Evolutionary conservation across 805 yeast genomes (phyloP).

Genomic region (Grigorovia humatica): DNA sequence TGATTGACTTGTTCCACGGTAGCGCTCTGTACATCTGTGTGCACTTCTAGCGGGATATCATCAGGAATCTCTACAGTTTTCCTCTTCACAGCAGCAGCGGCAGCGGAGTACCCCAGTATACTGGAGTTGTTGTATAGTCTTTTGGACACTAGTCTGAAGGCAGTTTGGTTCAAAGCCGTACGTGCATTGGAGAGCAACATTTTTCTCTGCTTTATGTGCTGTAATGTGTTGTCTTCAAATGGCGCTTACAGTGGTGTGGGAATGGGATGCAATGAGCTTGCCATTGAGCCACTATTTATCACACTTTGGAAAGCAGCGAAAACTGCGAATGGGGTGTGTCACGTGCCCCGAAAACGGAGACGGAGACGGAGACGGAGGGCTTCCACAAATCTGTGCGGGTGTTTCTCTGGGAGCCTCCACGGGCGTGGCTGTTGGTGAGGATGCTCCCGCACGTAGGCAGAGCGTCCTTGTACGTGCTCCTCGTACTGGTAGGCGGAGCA

Average conservation of each 20-base stretch:
- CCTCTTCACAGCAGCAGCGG: constrained; percentile 9
- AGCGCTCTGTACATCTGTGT: constrained; percentile 27
- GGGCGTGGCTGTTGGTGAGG: no score
- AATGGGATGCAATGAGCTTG: background rate
- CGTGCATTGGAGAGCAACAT: background rate
- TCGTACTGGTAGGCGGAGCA: no score
- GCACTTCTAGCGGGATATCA: constrained; percentile 23
- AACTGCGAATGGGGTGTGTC: background rate
- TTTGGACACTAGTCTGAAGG: background rate
- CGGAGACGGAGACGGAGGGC: background rate
- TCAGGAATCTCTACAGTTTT: constrained; percentile 19
- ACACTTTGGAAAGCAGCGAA: background rate
- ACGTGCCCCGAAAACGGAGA: background rate
- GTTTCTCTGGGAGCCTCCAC: no score
- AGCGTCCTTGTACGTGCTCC: no score
- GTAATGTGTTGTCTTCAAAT: background rate
- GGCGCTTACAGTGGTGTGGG: background rate
- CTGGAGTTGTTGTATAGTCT: background rate
- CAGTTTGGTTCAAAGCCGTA: background rate
- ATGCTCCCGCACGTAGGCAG: no score
- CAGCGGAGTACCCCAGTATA: constrained; percentile 1
- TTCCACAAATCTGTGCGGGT: no score
- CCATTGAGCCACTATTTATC: background rate
- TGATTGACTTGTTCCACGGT: constrained; percentile 22
- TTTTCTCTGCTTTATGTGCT: no score